A percentile compares a stretch with the other conserved stretches of the same genome.
Evolutionary conservation across 2,329 filamentous ascomycete species (phyloP).

Genomic region (Penicillium sp.): DNA sequence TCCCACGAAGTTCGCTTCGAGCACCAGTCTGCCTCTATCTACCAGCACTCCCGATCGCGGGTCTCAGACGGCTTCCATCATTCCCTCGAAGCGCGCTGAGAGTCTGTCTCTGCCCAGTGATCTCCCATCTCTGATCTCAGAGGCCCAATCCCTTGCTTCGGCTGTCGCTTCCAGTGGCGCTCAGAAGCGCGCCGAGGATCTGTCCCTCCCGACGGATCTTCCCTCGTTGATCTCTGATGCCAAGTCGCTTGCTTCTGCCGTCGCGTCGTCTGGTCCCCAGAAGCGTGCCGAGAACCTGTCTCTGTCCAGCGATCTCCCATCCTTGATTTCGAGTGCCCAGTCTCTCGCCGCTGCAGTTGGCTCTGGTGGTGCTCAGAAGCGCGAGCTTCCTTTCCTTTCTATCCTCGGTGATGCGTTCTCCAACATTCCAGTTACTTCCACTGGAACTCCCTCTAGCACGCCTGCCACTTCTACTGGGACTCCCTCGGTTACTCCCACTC

Average conservation of each 20-base stretch:
- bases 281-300: constrained; percentile 4
- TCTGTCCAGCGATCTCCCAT: constrained; percentile 8
- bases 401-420: constrained; percentile 1
- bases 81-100: constrained; percentile 10
- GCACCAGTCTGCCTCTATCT: constrained; percentile 1
- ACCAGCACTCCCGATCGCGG: constrained; percentile 8
- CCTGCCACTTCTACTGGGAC: constrained; percentile 4
- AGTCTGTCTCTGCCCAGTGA: constrained; percentile 9
- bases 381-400: constrained; percentile 4
- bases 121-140: constrained; percentile 7
- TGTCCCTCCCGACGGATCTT: constrained; percentile 7
- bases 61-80: constrained; percentile 8
- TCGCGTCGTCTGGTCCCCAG: constrained; percentile 5
- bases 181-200: constrained; percentile 8
- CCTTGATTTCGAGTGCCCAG: constrained; percentile 7
- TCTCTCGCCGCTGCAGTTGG: constrained; percentile 6
- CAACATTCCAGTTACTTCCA: no score
- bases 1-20: constrained; percentile 1
- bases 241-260: constrained; percentile 1
- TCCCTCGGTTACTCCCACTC: constrained; percentile 1
- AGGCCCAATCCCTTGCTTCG: constrained; percentile 8
- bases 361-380: constrained; percentile 9
- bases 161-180: constrained; percentile 6
- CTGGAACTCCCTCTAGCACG: constrained; percentile 1
- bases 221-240: constrained; percentile 7